Evolutionary conservation across 1,284 basidiomycete genomes (phyloP).

Genomic region (Amylostereum areolatum): DNA sequence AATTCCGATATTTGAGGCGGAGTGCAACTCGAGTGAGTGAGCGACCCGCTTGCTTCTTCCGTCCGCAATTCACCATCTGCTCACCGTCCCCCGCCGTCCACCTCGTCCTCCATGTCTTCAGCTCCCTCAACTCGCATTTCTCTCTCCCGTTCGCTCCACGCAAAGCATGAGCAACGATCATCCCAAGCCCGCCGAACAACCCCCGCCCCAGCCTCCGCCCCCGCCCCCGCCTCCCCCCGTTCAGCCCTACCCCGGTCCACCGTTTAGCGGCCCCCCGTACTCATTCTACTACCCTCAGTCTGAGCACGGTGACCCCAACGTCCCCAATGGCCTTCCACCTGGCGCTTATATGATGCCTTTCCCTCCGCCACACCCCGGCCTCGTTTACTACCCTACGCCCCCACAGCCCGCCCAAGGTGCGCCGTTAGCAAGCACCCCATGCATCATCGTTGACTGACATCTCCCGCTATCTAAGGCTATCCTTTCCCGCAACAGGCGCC

Average conservation of each 20-base stretch:
- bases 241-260: slow-evolving; percentile 30
- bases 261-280: no score
- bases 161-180: slow-evolving; percentile 22
- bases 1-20: slow-evolving; percentile 30
- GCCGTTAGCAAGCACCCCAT: slow-evolving; percentile 15
- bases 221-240: slow-evolving; percentile 35
- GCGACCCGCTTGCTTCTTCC: slow-evolving; percentile 19
- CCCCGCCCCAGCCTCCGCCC: slow-evolving; percentile 18
- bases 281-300: slow-evolving; percentile 36
- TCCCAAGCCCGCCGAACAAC: slow-evolving; percentile 23
- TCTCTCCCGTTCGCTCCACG: background rate
- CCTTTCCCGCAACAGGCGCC: slow-evolving; percentile 23
- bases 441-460: background rate
- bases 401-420: slow-evolving; percentile 41
- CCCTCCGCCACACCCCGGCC: slow-evolving; percentile 42
- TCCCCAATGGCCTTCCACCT: slow-evolving; percentile 34
- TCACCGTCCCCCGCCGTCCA: slow-evolving; percentile 7
- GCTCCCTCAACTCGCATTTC: background rate
- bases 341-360: slow-evolving; percentile 46
- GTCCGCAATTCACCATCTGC: slow-evolving; percentile 5
- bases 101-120: slow-evolving; percentile 3
- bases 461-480: slow-evolving; percentile 21
- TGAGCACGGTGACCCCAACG: slow-evolving; percentile 38
- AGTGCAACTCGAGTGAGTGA: slow-evolving; percentile 16
- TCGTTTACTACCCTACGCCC: slow-evolving; percentile 49